Base-by-base conservation (phyloP, 768 basidiomycete species). In the Russula ochroleuca region DNA sequence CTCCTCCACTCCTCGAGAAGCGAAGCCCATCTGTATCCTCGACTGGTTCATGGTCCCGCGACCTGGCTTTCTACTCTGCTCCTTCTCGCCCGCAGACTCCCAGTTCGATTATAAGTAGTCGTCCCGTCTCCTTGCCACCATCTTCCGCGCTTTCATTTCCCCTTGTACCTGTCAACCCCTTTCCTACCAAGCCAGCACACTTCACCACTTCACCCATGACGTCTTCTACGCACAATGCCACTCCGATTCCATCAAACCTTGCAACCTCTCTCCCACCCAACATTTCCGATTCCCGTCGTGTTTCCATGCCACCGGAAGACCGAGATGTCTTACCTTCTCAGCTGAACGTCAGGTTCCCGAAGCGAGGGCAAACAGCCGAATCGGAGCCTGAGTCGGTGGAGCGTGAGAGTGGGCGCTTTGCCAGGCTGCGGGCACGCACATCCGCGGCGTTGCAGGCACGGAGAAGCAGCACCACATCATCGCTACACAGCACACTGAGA, bases 21-120 rank as follows among this genome's bases (percentile, higher is more conserved):
- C 59, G 48, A 33, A 61, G 23, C 49, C 59, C 59, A 21, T 65
- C 64, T 14, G 40, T n/a, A 31, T 65, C 64, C 6, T 65, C 64
- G 15, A 45, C 51, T 15, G 40, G 54, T 15, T 65, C 64, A 19
- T 65, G 59, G 64, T 65, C 64, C 23, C 64, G 54, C 25, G 64
- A 65, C 49, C 21, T 57, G 31, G 54, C 49, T 5, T 65, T 65
- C 43, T 65, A 61, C 54, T 31, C 59, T 25, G 59, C 64, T 21
- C 19, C 40, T 43, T 65, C 64, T 43, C 64, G 64, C 14, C 64
- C 64, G 3, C 64, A 61, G 54, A 65, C 64, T 13, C 64, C 64
- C 23, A 65, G 59, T 38, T 61, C 64, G 7, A 49, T 61, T 23
- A 59, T 48, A 23, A 65, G 59, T 33, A 61, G 40, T 40, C 64